phyloP scores from a whole-genome alignment of 345 rosid genomes.

The Clausena lansium region DNA sequence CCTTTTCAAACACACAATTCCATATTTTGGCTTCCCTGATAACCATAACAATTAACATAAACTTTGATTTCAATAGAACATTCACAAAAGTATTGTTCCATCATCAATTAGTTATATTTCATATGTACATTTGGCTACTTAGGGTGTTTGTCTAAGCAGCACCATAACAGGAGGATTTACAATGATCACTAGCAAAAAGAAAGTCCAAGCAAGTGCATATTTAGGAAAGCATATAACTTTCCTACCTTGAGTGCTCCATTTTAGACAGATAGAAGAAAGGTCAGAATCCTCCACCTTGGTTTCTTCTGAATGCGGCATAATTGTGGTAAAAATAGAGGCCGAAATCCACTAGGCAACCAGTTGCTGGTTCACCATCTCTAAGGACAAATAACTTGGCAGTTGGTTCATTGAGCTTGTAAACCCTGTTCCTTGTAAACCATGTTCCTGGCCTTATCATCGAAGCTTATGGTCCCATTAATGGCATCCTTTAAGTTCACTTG shows the following conservation, averaged over 20 bases:
- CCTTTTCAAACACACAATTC: conserved; percentile 84
- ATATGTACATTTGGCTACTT: not conserved
- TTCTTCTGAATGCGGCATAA: conserved; percentile 54
- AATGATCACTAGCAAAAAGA: not conserved
- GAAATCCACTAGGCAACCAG: conserved; percentile 86
- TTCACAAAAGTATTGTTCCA: not conserved
- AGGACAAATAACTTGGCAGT: conserved; percentile 81
- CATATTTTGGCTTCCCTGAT: conserved; percentile 92
- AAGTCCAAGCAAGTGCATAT: not conserved
- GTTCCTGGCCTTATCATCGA: conserved; percentile 74
- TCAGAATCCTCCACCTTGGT: conserved; percentile 78
- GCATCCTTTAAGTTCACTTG: conserved; percentile 92
- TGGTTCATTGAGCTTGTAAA: conserved; percentile 81
- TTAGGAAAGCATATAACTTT: not conserved
- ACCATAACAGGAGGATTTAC: not conserved
- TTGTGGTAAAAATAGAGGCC: conserved; percentile 91
- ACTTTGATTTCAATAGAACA: not conserved
- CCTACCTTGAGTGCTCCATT: conserved; percentile 91
- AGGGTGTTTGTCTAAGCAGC: not conserved
- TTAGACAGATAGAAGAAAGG: conserved; percentile 97
- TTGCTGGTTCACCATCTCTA: conserved; percentile 84
- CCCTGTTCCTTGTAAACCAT: no score
- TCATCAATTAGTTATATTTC: not conserved
- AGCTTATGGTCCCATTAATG: conserved; percentile 73
- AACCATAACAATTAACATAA: conserved; percentile 11